Evolutionary conservation across 345 rosid species (phyloP).

Genomic region (Dipteronia sinensis): DNA sequence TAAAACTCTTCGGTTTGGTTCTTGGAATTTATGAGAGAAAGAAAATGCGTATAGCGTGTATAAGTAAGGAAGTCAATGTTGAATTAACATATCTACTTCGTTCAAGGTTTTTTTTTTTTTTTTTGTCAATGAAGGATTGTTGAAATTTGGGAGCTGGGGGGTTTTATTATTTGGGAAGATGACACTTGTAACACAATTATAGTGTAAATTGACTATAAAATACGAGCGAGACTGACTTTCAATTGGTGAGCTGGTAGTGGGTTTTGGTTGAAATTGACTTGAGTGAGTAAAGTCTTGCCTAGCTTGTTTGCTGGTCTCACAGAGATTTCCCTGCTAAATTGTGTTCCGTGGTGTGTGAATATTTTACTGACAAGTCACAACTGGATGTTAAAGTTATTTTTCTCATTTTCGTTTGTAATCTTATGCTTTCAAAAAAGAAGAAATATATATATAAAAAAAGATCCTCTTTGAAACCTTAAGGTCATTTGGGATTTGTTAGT

Average conservation of each 20-base stretch:
- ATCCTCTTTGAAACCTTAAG: background rate
- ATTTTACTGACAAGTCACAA: too few relatives aligned
- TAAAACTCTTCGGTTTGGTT: background rate
- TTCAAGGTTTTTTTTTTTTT: background rate
- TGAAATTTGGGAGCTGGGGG: background rate
- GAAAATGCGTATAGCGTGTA: background rate
- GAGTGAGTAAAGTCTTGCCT: background rate
- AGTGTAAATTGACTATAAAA: background rate
- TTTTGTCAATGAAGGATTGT: background rate
- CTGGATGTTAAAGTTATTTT: background rate
- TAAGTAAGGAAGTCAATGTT: too few relatives aligned
- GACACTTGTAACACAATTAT: background rate
- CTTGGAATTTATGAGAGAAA: background rate
- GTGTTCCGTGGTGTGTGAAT: too few relatives aligned
- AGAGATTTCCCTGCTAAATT: background rate
- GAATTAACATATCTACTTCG: too few relatives aligned
- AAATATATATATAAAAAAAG: background rate
- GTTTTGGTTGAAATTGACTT: conserved; percentile 9
- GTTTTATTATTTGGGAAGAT: background rate
- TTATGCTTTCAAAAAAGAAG: background rate
- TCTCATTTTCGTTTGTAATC: background rate
- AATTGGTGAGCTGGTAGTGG: background rate
- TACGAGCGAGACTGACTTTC: background rate
- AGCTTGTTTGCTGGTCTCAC: background rate
- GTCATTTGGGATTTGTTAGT: background rate